Evolutionary conservation across 1,139 yeast species (phyloP).

Genomic region (Nakaseomyces delphensis): DNA sequence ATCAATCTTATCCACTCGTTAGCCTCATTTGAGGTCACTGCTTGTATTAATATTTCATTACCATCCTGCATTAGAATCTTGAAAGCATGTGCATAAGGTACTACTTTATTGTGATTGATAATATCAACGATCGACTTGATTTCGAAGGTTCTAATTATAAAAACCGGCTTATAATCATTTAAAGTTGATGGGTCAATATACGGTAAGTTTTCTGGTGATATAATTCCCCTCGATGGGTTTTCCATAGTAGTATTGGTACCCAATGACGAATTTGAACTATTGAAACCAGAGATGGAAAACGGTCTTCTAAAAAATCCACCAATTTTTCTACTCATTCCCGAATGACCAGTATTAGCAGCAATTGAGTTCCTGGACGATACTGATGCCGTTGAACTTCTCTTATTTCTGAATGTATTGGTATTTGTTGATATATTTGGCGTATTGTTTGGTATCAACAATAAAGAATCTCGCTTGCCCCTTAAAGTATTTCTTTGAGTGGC

Average conservation of each 20-base stretch:
- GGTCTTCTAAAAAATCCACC: slow-evolving; percentile 43
- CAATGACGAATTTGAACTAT: slow-evolving; percentile 37
- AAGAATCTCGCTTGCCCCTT: neutral
- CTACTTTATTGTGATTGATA: slow-evolving; percentile 28
- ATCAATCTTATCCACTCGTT: slow-evolving; percentile 62
- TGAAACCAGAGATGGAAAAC: slow-evolving; percentile 38
- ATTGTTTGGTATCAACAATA: neutral
- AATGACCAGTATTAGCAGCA: slow-evolving; percentile 20
- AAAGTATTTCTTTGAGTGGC: slow-evolving; percentile 6
- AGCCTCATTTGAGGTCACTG: slow-evolving; percentile 53
- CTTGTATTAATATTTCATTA: slow-evolving; percentile 62
- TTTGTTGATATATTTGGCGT: slow-evolving; percentile 10
- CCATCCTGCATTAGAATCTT: slow-evolving; percentile 49
- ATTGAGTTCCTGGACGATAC: slow-evolving; percentile 19
- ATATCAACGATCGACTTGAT: slow-evolving; percentile 40
- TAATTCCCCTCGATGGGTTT: neutral
- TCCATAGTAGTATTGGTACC: slow-evolving; percentile 13
- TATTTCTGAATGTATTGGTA: slow-evolving; percentile 11
- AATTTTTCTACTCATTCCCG: slow-evolving; percentile 33
- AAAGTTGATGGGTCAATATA: slow-evolving; percentile 38
- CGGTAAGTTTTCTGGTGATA: slow-evolving; percentile 54
- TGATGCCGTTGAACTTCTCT: slow-evolving; percentile 23
- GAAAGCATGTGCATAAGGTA: slow-evolving; percentile 38
- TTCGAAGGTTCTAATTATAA: slow-evolving; percentile 46
- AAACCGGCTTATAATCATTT: slow-evolving; percentile 46